Base-by-base conservation (phyloP, 2,329 filamentous ascomycete species). In the Mycosphaerelloides madeirae region DNA sequence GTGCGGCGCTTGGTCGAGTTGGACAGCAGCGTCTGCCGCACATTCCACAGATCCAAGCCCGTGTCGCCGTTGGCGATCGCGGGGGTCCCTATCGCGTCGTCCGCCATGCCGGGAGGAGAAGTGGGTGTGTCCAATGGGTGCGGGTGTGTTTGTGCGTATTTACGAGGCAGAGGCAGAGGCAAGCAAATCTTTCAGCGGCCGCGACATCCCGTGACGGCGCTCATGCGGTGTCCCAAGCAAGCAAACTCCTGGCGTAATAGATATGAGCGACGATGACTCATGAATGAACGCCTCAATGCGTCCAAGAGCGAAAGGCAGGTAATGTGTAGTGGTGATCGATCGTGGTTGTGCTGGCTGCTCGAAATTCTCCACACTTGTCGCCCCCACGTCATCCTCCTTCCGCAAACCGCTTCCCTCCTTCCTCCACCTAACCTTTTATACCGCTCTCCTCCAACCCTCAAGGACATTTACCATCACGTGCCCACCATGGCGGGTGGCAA, bases 1-100 rank as follows among this genome's bases (percentile, higher is more conserved):
- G 65, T 68, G 52, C 72, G 61, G 49, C 65, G 65, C 62, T 74
- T 75, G 36, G 71, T 74, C 22, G 71, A 73, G 60, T 69, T 74
- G 20, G 63, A 63, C 43, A 74, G 65, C 47, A 75, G 63, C 41
- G 60, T 65, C 48, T 64, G 62, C 43, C 70, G 52, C 44, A 55
- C 46, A 37, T 48, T 50, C 43, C 49, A 57, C 12, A 60, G 45
- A 37, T 61, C 42, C 9, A 39, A 22, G 28, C 37, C 35, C 20
- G 51, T 40, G 25, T 57, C 49, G 43, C 50, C 54, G 46, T 52
- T 50, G 20, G 38, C 25, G 31, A 44, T 44, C 28, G 22, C 29
- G n/a, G n/a, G n/a, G n/a, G n/a, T 36, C 54, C 54, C 46, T 58
- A 51, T 45, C 29, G 40, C 47, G 41, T 48, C 41, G 20, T 55